Percentiles rank a stretch among this genome's conserved stretches.
Conservation (phyloP, 2,329 filamentous ascomycete species). For the Aspergillus sp. region DNA sequence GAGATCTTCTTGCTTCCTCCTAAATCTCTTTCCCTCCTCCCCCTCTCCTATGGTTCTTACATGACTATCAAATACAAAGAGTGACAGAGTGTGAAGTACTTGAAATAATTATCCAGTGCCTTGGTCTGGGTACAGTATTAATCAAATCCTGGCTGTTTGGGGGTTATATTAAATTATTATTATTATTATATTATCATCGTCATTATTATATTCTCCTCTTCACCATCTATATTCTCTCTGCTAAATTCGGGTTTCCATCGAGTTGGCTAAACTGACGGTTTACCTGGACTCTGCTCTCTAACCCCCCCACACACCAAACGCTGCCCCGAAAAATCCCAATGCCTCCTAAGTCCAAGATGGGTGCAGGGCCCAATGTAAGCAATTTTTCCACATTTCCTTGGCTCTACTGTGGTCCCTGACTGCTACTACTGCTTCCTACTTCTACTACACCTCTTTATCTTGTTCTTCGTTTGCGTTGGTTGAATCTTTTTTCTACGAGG, state of each 20-base stretch:
- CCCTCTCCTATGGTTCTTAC: too few relatives aligned
- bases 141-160: too few relatives aligned
- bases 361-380: conserved; percentile 11
- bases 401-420: neutral
- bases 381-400: neutral
- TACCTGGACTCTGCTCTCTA: neutral
- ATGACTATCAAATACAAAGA: too few relatives aligned
- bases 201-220: conserved; percentile 1
- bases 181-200: neutral
- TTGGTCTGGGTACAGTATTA: too few relatives aligned
- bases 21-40: too few relatives aligned
- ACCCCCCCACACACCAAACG: conserved; percentile 5
- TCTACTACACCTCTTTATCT: too few relatives aligned
- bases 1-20: too few relatives aligned
- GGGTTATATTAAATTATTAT: too few relatives aligned
- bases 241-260: neutral
- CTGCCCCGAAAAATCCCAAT: conserved; percentile 3
- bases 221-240: neutral
- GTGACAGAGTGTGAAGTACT: too few relatives aligned
- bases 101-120: too few relatives aligned
- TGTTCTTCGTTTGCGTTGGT: neutral
- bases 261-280: neutral
- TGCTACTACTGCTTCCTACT: neutral
- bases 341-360: conserved; percentile 6
- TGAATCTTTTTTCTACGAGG: neutral